Conservation (phyloP, 345 rosid species). For the Salix exigua region DNA sequence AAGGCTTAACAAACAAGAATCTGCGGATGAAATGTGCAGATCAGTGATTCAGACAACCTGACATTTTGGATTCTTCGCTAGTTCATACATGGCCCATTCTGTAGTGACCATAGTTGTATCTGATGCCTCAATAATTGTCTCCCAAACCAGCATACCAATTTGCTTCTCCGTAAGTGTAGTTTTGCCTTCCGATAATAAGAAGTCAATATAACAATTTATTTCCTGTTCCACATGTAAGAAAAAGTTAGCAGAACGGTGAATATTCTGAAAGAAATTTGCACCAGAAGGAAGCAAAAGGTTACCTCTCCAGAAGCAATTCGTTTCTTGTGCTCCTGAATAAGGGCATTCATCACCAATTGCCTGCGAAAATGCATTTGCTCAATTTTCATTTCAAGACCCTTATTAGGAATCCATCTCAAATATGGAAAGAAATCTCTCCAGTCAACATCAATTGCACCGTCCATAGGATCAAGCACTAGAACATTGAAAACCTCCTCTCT, state of each 20-base stretch:
- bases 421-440: conserved; percentile 98
- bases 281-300: neutral
- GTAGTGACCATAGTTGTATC: conserved; percentile 77
- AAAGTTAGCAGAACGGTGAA: neutral
- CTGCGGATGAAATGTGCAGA: neutral
- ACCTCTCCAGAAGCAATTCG: conserved; percentile 57
- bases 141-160: conserved; percentile 65
- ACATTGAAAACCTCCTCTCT: conserved; percentile 48
- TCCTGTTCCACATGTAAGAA: conserved; percentile 36
- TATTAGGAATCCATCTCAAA: conserved; percentile 74
- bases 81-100: conserved; percentile 91
- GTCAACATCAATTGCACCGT: conserved; percentile 76
- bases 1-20: no score
- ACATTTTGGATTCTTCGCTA: conserved; percentile 53
- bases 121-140: conserved; percentile 62
- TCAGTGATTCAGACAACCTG: conserved; percentile 41
- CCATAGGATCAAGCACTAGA: conserved; percentile 72
- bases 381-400: conserved; percentile 47
- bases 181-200: conserved; percentile 55
- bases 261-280: neutral
- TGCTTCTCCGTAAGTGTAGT: conserved; percentile 54
- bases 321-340: conserved; percentile 45
- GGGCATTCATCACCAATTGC: conserved; percentile 63
- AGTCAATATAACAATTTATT: conserved; percentile 51
- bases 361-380: conserved; percentile 42